A percentile compares a stretch with the other conserved stretches of the same genome.
Conservation (phyloP, 2,329 filamentous ascomycete species). For the Fusarium citri region DNA sequence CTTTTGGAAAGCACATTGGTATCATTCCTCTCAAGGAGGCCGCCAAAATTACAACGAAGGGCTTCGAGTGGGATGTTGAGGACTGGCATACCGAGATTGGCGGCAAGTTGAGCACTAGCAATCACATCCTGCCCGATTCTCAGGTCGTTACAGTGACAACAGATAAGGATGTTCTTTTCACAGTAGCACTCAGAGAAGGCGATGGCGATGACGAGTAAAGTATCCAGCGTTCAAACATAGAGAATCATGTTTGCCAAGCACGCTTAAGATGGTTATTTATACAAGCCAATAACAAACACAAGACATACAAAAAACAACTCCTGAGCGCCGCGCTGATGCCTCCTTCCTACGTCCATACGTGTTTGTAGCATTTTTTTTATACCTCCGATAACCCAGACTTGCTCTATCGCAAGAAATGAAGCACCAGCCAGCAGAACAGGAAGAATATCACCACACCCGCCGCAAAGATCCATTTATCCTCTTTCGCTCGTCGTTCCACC, state of each 20-base stretch:
- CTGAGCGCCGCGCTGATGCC: slow-evolving; percentile 47
- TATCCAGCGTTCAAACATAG: not conserved
- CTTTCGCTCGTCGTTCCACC: slow-evolving; percentile 89
- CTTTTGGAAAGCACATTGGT: slow-evolving; percentile 83
- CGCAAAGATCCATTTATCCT: slow-evolving; percentile 99
- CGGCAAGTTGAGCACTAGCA: slow-evolving; percentile 81
- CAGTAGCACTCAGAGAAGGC: slow-evolving; percentile 69
- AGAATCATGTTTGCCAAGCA: slow-evolving; percentile 11
- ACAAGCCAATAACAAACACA: slow-evolving; percentile 26
- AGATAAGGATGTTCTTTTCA: slow-evolving; percentile 76
- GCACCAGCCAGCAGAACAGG: slow-evolving; percentile 88
- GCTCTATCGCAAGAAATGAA: slow-evolving; percentile 77
- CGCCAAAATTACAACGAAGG: slow-evolving; percentile 80
- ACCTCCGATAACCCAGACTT: not conserved
- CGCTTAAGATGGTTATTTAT: slow-evolving; percentile 23
- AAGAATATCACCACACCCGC: slow-evolving; percentile 88
- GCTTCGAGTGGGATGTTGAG: slow-evolving; percentile 90
- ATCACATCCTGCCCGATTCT: slow-evolving; percentile 73
- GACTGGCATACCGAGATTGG: slow-evolving; percentile 84
- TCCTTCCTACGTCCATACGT: slow-evolving; percentile 25
- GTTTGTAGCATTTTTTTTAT: slow-evolving; percentile 21
- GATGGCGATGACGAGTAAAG: slow-evolving; percentile 51
- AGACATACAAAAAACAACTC: slow-evolving; percentile 38
- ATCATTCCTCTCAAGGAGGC: slow-evolving; percentile 87
- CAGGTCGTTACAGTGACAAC: slow-evolving; percentile 72